These are phyloP conservation scores for Cladosporium austrohemisphaericum DNA, from an alignment of 2,329 filamentous ascomycete species.

Conservation along the genomic window DNA sequence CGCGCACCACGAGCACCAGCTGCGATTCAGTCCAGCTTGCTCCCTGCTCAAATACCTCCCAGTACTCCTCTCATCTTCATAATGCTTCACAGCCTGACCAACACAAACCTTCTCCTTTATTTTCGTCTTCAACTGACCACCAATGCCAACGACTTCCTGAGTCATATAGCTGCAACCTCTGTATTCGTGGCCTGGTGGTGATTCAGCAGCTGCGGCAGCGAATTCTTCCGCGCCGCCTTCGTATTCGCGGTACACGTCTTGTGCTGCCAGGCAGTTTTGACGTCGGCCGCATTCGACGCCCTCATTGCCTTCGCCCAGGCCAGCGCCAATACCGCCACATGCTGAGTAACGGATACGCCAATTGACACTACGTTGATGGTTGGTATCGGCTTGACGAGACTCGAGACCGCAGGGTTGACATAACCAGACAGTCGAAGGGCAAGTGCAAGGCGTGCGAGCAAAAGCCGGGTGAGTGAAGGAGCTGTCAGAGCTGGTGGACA, in stretches of 20 bases:
- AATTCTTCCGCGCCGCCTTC: conserved; percentile 80
- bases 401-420: conserved; percentile 78
- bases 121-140: conserved; percentile 82
- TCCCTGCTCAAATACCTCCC: conserved; percentile 68
- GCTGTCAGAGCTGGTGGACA: background rate
- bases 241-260: conserved; percentile 75
- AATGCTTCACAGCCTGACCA: conserved; percentile 80
- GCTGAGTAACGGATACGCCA: conserved; percentile 83
- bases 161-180: conserved; percentile 70
- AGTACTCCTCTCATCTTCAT: conserved; percentile 69
- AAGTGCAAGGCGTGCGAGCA: conserved; percentile 56
- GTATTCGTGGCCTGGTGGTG: conserved; percentile 37
- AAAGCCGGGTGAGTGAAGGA: conserved; percentile 45
- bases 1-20: conserved; percentile 92
- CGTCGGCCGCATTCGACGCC: conserved; percentile 86
- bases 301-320: conserved; percentile 82
- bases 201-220: conserved; percentile 43
- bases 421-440: conserved; percentile 68
- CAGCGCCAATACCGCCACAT: conserved; percentile 76
- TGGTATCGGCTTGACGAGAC: conserved; percentile 58
- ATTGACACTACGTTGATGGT: conserved; percentile 69
- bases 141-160: conserved; percentile 89
- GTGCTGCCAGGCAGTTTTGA: conserved; percentile 68
- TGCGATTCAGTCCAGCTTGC: conserved; percentile 62
- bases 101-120: conserved; percentile 77